Evolutionary conservation across 176 grass and related monocot species (phyloP).

Genomic region (Aegilops speltoides): DNA sequence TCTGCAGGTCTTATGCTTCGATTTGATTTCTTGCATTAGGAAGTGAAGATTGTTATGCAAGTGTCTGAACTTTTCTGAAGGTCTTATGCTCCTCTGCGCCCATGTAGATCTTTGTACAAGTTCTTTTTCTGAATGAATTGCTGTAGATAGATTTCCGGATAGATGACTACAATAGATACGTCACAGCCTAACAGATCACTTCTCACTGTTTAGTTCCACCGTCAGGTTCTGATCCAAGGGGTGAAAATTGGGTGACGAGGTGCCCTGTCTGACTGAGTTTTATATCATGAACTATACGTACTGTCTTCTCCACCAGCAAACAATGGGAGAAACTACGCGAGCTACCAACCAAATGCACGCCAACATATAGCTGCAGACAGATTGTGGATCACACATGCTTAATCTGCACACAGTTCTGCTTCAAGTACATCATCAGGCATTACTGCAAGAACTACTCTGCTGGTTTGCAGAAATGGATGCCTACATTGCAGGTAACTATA

Average conservation of each 20-base stretch:
- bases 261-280: not conserved
- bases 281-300: too few relatives aligned
- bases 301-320: not conserved
- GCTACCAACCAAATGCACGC: not conserved
- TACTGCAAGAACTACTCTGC: not conserved
- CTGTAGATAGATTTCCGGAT: too few relatives aligned
- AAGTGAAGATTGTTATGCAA: too few relatives aligned
- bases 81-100: too few relatives aligned
- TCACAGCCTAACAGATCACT: not conserved
- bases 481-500: not conserved
- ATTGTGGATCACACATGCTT: not conserved
- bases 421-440: not conserved
- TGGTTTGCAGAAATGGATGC: not conserved
- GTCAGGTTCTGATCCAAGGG: not conserved
- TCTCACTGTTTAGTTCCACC: not conserved
- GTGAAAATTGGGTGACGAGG: not conserved
- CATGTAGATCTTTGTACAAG: too few relatives aligned
- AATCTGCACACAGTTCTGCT: not conserved
- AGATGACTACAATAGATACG: not conserved
- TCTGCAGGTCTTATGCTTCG: not conserved
- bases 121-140: too few relatives aligned
- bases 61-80: too few relatives aligned
- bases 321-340: not conserved
- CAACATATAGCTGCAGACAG: not conserved
- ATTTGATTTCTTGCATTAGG: not conserved